A percentile compares a stretch with the other conserved stretches of the same genome.
Conservation (phyloP, 768 basidiomycete species). For the Tulasnella sp. region DNA sequence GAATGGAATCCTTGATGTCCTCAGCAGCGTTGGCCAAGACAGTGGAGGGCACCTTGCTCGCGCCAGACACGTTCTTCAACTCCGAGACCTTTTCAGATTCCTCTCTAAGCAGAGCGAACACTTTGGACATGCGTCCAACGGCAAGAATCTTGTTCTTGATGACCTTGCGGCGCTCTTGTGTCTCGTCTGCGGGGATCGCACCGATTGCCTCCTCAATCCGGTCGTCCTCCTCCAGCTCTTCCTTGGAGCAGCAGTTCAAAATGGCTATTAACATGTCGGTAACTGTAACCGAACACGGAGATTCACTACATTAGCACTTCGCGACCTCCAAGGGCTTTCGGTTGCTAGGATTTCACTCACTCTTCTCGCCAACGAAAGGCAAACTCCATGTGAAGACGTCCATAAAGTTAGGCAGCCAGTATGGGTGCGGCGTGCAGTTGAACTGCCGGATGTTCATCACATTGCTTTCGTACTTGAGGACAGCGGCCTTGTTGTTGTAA, state of each 20-base stretch:
- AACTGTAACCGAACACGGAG: conserved; percentile 50
- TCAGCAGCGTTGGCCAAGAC: conserved; percentile 81
- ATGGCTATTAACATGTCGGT: conserved; percentile 98
- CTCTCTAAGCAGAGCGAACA: conserved; percentile 94
- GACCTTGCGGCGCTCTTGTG: conserved; percentile 65
- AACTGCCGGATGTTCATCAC: conserved; percentile 98
- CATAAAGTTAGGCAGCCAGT: conserved; percentile 99
- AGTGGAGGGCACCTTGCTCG: conserved; percentile 67
- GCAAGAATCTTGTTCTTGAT: conserved; percentile 99
- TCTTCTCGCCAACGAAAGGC: conserved; percentile 97
- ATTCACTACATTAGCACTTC: too few species aligned
- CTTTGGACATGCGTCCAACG: conserved; percentile 90
- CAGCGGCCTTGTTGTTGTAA: conserved; percentile 98
- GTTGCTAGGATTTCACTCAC: conserved; percentile 40
- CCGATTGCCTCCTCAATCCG: conserved; percentile 11
- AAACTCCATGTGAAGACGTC: conserved; percentile 99
- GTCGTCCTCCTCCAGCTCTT: conserved; percentile 81
- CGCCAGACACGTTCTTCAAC: conserved; percentile 81
- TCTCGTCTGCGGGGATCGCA: conserved; percentile 23
- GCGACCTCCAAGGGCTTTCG: too few species aligned
- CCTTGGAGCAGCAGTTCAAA: conserved; percentile 89
- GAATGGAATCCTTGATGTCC: conserved; percentile 90
- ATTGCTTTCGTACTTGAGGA: conserved; percentile 98
- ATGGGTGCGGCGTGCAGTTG: conserved; percentile 89
- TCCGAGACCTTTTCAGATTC: conserved; percentile 97